Conservation (phyloP, 75 land plant genomes). For the Ceratopteris richardii region DNA sequence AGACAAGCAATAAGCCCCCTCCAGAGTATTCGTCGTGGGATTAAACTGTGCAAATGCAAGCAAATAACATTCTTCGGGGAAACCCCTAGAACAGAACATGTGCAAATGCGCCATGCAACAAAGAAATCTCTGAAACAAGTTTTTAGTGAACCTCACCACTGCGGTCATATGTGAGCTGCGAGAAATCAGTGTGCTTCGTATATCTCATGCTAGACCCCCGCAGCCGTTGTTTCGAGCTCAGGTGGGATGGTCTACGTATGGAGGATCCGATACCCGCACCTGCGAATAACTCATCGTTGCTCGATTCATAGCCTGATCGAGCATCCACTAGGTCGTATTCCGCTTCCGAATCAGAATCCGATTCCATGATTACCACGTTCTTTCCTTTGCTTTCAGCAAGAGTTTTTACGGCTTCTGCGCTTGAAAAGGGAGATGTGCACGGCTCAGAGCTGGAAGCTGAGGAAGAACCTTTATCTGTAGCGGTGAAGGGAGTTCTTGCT, state of each 20-base stretch:
- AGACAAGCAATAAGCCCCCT: no score
- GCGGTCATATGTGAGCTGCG: neutral
- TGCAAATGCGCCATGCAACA: no score
- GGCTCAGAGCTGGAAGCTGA: slow-evolving; percentile 78
- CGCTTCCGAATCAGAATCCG: neutral
- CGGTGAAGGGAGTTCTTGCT: slow-evolving; percentile 44
- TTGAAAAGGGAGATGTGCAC: slow-evolving; percentile 46
- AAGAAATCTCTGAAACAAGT: no score
- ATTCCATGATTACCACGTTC: neutral
- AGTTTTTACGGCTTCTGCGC: slow-evolving; percentile 6
- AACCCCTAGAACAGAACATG: no score
- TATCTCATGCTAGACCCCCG: neutral
- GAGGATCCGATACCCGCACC: neutral
- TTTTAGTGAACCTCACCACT: no score
- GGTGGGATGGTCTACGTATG: neutral
- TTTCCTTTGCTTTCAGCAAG: no score
- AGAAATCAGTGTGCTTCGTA: neutral
- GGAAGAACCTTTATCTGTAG: slow-evolving; percentile 58
- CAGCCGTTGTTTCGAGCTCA: neutral
- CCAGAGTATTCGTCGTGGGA: no score
- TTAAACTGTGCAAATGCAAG: no score
- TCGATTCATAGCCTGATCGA: neutral
- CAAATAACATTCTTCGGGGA: no score
- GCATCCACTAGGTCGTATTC: neutral
- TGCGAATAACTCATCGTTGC: neutral